A percentile compares a stretch with the other conserved stretches of the same genome.
These are phyloP conservation scores for Chlorencoelia australis DNA, from an alignment of 2,329 filamentous ascomycete species.

Conservation along the genomic window DNA sequence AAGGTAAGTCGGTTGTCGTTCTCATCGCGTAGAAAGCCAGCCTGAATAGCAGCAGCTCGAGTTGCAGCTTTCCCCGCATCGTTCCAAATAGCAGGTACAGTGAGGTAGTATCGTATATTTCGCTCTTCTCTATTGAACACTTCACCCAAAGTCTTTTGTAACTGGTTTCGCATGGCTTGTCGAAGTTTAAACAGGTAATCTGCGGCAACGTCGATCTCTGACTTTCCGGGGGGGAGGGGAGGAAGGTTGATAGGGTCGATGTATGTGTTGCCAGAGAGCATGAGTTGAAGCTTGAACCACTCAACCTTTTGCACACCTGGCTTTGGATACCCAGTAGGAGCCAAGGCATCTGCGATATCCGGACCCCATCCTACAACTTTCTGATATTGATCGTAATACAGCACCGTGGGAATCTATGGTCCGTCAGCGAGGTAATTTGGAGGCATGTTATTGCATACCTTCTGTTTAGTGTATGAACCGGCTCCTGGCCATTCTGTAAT, in stretches of 20 bases:
- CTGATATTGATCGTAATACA: slow-evolving; percentile 99
- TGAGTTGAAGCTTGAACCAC: slow-evolving; percentile 99
- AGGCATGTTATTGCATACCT: too few species aligned
- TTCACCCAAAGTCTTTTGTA: slow-evolving; percentile 93
- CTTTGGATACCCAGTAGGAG: slow-evolving; percentile 95
- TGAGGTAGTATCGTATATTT: slow-evolving; percentile 95
- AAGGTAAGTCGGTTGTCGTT: slow-evolving; percentile 94
- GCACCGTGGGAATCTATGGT: slow-evolving; percentile 87
- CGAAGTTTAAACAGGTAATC: slow-evolving; percentile 98
- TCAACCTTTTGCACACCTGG: slow-evolving; percentile 97
- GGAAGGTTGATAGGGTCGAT: slow-evolving; percentile 98
- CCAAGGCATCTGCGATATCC: slow-evolving; percentile 92
- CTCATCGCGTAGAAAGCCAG: slow-evolving; percentile 91
- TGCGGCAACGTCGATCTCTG: slow-evolving; percentile 97
- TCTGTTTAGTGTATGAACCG: slow-evolving; percentile 96
- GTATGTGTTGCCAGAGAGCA: slow-evolving; percentile 97
- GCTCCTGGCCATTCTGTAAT: slow-evolving; percentile 98
- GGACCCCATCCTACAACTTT: slow-evolving; percentile 99
- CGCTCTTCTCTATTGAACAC: slow-evolving; percentile 97
- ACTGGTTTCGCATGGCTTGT: slow-evolving; percentile 88
- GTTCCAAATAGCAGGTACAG: slow-evolving; percentile 99
- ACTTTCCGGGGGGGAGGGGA: slow-evolving; percentile 93
- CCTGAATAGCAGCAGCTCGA: slow-evolving; percentile 89
- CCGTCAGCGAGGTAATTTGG: too few species aligned
- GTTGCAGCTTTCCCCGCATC: slow-evolving; percentile 97